Percentiles rank a stretch among this genome's conserved stretches.
These are phyloP conservation scores for Albizia julibrissin DNA, from an alignment of 306 rosid genomes.

Conservation along the genomic window DNA sequence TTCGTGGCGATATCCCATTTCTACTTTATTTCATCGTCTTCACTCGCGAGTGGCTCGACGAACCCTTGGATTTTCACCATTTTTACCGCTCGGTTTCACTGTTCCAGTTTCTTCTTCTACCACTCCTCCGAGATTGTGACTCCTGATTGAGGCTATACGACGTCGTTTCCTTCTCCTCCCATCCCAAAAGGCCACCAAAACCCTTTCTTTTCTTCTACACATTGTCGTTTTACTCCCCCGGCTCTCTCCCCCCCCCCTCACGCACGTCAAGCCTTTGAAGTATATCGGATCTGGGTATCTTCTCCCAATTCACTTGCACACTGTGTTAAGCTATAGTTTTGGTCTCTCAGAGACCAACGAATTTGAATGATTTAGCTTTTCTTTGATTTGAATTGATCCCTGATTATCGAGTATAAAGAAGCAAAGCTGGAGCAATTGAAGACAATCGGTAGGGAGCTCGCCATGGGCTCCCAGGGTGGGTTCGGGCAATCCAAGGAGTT, in stretches of 20 bases:
- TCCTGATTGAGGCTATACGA: neutral
- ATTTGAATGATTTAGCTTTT: neutral
- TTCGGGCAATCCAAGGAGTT: constrained; percentile 95
- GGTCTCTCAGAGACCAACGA: constrained; percentile 8
- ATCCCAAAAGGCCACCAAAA: neutral
- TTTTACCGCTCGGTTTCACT: neutral
- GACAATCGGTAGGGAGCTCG: constrained; percentile 88
- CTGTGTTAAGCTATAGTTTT: neutral
- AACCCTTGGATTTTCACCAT: neutral
- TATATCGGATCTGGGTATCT: constrained; percentile 2
- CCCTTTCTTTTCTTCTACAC: neutral
- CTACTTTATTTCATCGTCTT: too few relatives aligned
- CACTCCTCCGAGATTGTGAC: neutral
- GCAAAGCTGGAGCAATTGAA: constrained; percentile 80
- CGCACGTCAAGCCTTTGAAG: neutral
- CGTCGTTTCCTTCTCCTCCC: neutral
- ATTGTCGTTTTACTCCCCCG: neutral
- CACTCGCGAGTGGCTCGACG: neutral
- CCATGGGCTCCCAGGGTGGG: constrained; percentile 98
- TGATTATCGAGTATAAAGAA: neutral
- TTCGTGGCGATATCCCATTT: neutral
- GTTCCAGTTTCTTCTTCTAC: neutral
- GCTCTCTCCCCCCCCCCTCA: too few relatives aligned
- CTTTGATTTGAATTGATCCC: neutral
- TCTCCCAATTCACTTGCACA: neutral